These are phyloP conservation scores for Phylloporus arenicola DNA, from an alignment of 768 basidiomycete genomes.

Conservation along the genomic window DNA sequence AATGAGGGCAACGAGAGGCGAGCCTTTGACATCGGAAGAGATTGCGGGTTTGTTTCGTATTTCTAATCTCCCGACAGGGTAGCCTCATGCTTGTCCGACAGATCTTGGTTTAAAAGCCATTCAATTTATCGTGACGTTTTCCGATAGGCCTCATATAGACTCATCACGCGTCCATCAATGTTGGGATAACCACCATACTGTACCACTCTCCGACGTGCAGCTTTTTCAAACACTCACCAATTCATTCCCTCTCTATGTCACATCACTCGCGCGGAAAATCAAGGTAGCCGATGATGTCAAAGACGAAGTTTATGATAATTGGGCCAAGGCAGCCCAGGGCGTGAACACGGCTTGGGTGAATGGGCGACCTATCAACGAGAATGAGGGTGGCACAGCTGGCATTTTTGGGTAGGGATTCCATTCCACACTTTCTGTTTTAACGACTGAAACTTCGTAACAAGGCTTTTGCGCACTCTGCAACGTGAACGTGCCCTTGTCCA, in stretches of 20 bases:
- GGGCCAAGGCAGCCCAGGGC: constrained; percentile 46
- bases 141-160: constrained; percentile 42
- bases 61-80: background rate
- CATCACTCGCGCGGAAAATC: constrained; percentile 67
- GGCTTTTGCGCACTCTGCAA: constrained; percentile 64
- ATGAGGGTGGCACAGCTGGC: constrained; percentile 54
- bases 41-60: constrained; percentile 40
- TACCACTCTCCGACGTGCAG: constrained; percentile 11
- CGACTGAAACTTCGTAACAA: constrained; percentile 18
- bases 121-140: constrained; percentile 66
- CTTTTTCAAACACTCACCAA: constrained; percentile 65
- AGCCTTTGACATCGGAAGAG: constrained; percentile 49
- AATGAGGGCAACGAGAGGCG: constrained; percentile 34
- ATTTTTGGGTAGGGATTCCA: constrained; percentile 45
- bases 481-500: constrained; percentile 63
- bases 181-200: constrained; percentile 10
- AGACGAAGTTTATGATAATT: constrained; percentile 55
- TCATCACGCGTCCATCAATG: constrained; percentile 13
- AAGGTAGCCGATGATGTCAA: constrained; percentile 43
- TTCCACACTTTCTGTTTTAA: background rate
- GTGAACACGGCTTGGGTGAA: constrained; percentile 74
- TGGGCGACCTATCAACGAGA: constrained; percentile 54
- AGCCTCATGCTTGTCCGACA: constrained; percentile 16
- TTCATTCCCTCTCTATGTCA: constrained; percentile 85
- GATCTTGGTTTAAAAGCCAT: constrained; percentile 69